Evolutionary conservation across 352 stramenopile genomes (phyloP).

Genomic region (Pythium monospermum): DNA sequence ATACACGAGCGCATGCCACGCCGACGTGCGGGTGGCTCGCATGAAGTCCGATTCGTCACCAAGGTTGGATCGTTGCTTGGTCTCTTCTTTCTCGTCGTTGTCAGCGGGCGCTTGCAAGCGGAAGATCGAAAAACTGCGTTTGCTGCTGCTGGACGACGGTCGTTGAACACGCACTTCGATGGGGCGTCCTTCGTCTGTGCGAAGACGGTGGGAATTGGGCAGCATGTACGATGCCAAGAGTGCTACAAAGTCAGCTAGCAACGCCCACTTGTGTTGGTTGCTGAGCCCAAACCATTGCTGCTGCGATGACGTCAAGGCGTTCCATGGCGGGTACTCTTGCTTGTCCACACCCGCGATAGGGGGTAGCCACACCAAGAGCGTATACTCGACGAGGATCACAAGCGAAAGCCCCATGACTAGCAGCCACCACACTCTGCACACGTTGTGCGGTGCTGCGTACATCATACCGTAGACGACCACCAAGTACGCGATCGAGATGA

Average conservation of each 20-base stretch:
- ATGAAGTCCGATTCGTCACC: slow-evolving; percentile 41
- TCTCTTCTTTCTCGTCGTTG: slow-evolving; percentile 1
- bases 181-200: slow-evolving; percentile 19
- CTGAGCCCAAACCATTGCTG: slow-evolving; percentile 64
- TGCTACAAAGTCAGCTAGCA: slow-evolving; percentile 70
- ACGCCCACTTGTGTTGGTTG: slow-evolving; percentile 72
- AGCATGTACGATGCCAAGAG: slow-evolving; percentile 70
- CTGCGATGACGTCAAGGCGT: slow-evolving; percentile 41
- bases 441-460: slow-evolving; percentile 48
- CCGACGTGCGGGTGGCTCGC: slow-evolving; percentile 47
- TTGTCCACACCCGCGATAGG: slow-evolving; percentile 52
- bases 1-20: slow-evolving; percentile 72
- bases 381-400: slow-evolving; percentile 71
- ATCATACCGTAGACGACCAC: slow-evolving; percentile 76
- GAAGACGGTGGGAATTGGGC: slow-evolving; percentile 40
- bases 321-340: slow-evolving; percentile 55
- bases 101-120: not conserved
- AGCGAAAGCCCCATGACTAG: slow-evolving; percentile 50
- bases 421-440: slow-evolving; percentile 54
- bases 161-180: slow-evolving; percentile 27
- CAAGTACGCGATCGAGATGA: slow-evolving; percentile 74
- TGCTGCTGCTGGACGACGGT: not conserved
- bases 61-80: slow-evolving; percentile 2
- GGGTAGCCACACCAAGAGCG: slow-evolving; percentile 65
- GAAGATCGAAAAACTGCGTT: not conserved